Conservation (phyloP, 164 flowering plant species). For the Sedum album region DNA sequence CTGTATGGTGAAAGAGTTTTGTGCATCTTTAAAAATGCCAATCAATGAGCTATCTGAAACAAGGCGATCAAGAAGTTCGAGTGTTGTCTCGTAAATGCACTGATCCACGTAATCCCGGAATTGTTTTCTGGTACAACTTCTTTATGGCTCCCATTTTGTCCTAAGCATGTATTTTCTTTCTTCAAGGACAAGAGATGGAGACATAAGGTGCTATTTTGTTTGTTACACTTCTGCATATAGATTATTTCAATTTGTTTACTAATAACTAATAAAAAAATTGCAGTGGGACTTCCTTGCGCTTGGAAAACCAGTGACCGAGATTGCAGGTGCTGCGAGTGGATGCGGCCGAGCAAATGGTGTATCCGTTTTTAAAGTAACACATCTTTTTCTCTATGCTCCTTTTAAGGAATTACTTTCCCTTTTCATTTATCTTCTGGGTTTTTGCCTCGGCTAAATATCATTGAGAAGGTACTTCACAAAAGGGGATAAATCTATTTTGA, state of each 20-base stretch:
- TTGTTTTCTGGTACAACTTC: slow-evolving; percentile 25
- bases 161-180: slow-evolving; percentile 21
- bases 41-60: slow-evolving; percentile 14
- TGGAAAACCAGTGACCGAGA: slow-evolving; percentile 26
- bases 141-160: slow-evolving; percentile 29
- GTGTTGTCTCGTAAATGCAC: slow-evolving; percentile 17
- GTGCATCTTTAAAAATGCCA: slow-evolving; percentile 21
- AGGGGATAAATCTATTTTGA: neutral
- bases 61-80: slow-evolving; percentile 21
- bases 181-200: slow-evolving; percentile 23
- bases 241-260: neutral
- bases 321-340: slow-evolving; percentile 21
- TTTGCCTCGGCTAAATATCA: too few relatives aligned
- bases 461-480: too few relatives aligned
- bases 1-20: slow-evolving; percentile 36
- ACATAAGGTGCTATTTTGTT: slow-evolving; percentile 18
- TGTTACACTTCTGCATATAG: neutral
- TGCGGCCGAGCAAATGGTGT: slow-evolving; percentile 19
- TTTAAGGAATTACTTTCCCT: neutral
- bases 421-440: neutral
- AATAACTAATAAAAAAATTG: too few relatives aligned
- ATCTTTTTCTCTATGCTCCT: neutral
- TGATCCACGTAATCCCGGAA: slow-evolving; percentile 24
- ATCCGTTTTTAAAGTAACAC: slow-evolving; percentile 21
- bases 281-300: slow-evolving; percentile 40